These are phyloP conservation scores for Boehmeria nivea DNA, from an alignment of 306 rosid genomes.

Conservation along the genomic window DNA sequence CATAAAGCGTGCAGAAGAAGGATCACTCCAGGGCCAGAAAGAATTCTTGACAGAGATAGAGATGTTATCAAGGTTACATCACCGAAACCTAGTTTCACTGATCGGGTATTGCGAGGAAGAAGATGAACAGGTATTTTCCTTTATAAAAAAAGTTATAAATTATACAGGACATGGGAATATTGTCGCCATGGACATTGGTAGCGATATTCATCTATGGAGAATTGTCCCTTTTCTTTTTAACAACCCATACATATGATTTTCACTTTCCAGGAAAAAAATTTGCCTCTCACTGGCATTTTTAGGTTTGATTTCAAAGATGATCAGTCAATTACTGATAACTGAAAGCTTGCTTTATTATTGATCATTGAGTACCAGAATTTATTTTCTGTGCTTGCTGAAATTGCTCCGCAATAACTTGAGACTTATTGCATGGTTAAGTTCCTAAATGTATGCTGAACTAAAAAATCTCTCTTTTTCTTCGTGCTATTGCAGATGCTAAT, in stretches of 20 bases:
- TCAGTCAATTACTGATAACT: no score
- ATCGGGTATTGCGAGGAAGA: conserved; percentile 71
- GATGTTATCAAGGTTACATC: conserved; percentile 75
- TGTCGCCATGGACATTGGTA: not conserved
- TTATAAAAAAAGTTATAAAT: not conserved
- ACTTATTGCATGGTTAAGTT: no score
- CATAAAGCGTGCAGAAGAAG: conserved; percentile 70
- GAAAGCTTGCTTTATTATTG: no score
- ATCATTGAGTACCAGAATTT: no score
- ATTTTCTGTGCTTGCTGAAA: no score
- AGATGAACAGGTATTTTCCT: conserved; percentile 43
- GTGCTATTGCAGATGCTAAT: conserved; percentile 72
- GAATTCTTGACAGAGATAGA: conserved; percentile 87
- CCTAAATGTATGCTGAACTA: no score
- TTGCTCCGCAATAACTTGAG: no score
- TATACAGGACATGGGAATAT: not conserved
- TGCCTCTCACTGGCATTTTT: no score
- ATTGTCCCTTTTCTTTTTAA: not conserved
- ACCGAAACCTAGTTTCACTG: conserved; percentile 69
- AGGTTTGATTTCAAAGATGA: no score
- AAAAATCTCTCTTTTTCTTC: no score
- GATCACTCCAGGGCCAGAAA: conserved; percentile 74
- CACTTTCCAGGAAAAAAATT: no score
- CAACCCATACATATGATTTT: no score
- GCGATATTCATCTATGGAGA: not conserved